These are phyloP conservation scores for Hirsutella minnesotensis DNA, from an alignment of 2,329 filamentous ascomycete species.

Conservation along the genomic window DNA sequence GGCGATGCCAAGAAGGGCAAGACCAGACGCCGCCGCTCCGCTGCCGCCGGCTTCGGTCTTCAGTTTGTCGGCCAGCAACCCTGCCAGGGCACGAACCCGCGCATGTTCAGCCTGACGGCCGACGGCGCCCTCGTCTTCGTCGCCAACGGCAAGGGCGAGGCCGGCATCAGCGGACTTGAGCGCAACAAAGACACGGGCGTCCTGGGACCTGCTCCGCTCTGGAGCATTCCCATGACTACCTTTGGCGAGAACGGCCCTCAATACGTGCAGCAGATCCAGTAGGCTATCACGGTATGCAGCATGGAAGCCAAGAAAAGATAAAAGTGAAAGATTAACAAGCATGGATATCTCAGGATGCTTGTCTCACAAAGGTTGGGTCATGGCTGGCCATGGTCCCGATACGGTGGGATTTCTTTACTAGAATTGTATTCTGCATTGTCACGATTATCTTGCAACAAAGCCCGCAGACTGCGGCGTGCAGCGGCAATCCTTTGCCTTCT, in stretches of 20 bases:
- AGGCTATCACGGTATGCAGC: not conserved
- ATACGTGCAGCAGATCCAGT: constrained; percentile 19
- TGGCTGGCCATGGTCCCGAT: no score
- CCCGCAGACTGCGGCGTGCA: no score
- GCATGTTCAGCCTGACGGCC: constrained; percentile 9
- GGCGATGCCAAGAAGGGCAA: no score
- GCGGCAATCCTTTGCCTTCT: no score
- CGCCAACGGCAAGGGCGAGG: not conserved
- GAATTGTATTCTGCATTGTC: no score
- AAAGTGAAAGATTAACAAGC: no score
- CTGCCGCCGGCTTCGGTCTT: constrained; percentile 13
- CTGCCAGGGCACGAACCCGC: constrained; percentile 26
- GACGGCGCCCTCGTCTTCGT: not conserved
- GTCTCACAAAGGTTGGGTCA: not conserved
- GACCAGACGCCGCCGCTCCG: constrained; percentile 7
- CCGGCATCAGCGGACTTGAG: not conserved
- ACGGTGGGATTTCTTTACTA: no score
- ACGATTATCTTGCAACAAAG: no score
- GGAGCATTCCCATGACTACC: constrained; percentile 10
- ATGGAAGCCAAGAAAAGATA: not conserved
- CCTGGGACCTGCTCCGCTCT: constrained; percentile 15
- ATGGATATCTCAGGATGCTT: no score
- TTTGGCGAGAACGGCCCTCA: constrained; percentile 16
- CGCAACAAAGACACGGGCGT: not conserved
- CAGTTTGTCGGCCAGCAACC: constrained; percentile 20